Conservation (phyloP, 2,329 filamentous ascomycete species). For the Drechslerella coelobrocha region DNA sequence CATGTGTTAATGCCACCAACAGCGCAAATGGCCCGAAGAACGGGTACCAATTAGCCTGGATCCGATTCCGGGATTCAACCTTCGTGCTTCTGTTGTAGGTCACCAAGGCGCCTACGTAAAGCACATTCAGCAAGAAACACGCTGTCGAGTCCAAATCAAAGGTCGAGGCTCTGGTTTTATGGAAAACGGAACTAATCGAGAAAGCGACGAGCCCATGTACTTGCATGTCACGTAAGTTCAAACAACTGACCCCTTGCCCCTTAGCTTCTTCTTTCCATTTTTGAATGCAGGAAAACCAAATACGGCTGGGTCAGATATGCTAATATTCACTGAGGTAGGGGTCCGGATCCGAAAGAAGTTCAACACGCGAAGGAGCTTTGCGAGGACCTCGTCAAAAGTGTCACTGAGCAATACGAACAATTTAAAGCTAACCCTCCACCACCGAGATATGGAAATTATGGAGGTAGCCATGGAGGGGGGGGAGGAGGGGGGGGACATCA, state of each 20-base stretch:
- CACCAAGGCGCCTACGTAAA: constrained; percentile 95
- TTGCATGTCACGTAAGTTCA: constrained; percentile 84
- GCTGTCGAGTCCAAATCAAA: constrained; percentile 97
- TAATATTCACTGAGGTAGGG: constrained; percentile 64
- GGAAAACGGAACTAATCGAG: constrained; percentile 82
- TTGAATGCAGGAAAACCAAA: too few relatives aligned
- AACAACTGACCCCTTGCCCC: neutral
- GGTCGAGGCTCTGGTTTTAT: constrained; percentile 93
- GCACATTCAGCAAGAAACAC: constrained; percentile 94
- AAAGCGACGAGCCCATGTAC: constrained; percentile 96
- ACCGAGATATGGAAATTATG: constrained; percentile 67
- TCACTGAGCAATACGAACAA: constrained; percentile 85
- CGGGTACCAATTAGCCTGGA: constrained; percentile 90
- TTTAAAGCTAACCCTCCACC: constrained; percentile 82
- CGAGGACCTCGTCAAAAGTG: constrained; percentile 83
- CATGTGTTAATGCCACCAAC: constrained; percentile 46
- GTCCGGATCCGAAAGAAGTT: constrained; percentile 85
- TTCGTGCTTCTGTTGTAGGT: constrained; percentile 94
- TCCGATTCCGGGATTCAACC: constrained; percentile 90
- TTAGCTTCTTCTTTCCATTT: too few relatives aligned
- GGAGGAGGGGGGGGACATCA: constrained; percentile 57
- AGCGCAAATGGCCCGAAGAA: constrained; percentile 99
- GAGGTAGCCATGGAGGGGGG: constrained; percentile 63
- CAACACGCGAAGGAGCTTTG: constrained; percentile 86
- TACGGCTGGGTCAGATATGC: constrained; percentile 51